Evolutionary conservation across 2,329 filamentous ascomycete species (phyloP), one percentile per base, ranked within the genome.

Genomic region (Ustilaginoidea virens): DNA sequence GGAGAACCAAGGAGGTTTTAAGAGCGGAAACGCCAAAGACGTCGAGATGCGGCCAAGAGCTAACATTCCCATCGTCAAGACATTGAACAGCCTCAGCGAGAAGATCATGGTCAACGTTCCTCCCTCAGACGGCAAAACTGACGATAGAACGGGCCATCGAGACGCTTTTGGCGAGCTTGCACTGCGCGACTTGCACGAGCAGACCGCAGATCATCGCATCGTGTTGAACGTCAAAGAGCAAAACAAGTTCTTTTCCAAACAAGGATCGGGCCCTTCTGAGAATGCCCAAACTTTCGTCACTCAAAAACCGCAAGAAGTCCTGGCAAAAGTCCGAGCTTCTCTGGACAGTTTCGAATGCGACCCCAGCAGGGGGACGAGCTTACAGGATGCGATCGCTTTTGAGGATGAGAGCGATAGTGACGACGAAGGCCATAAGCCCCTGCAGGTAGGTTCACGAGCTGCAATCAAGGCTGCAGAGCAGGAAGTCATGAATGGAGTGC

Each of bases 61-160:
- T 25, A 87, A 90, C 46, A 76, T 90, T 2, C 86, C 85, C 8
- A 92, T 96, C 36, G 77, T 96, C 38, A 74, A 79, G 36, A 85
- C 82, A 0, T 60, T 98, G 32, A 98, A 98, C 49, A 82, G 69
- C 35, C 66, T 96, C 32, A 93, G 83, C 43, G 83, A 90, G 51
- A 94, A 92, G 54, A 80, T 98, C 48, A 78, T 98, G 67, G 79
- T 79, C 27, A 80, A 86, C 38, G 82, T 93, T 8, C 72, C 79
- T 2, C 79, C 85, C 1, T 72, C 77, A 5, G 85, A 94, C 47
- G 65, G 69, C 1, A 67, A 75, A 35, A 66, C 63, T 5, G 69
- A 74, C 2, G 69, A 74, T 29, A 28, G 40, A 5, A 41, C 40
- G 13, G 75, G 74, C 2, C 59, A 75, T 43, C 77, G 83, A 35